Conservation (phyloP, 1,284 basidiomycete species). For the Boletus nobilissimus region DNA sequence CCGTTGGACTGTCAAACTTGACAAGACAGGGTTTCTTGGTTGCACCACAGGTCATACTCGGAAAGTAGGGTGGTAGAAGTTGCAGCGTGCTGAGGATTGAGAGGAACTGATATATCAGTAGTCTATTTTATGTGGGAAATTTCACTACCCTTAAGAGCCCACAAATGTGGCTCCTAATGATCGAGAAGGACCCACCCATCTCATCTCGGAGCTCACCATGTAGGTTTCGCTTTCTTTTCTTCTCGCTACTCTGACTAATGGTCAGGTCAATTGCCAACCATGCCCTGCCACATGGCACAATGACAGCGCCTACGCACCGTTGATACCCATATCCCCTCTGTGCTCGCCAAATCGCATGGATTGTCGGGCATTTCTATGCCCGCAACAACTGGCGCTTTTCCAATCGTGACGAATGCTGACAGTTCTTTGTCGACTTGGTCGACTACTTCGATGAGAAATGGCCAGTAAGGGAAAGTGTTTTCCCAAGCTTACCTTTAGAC, state of each 20-base stretch:
- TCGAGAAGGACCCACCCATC: too few relatives aligned
- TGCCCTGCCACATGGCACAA: not conserved
- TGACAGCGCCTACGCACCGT: not conserved
- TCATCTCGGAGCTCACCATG: too few relatives aligned
- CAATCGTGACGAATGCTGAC: not conserved
- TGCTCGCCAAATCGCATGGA: not conserved
- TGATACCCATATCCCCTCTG: not conserved
- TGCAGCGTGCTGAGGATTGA: not conserved
- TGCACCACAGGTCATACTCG: not conserved
- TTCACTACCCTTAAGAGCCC: too few relatives aligned
- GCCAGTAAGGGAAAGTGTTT: not conserved
- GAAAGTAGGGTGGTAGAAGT: not conserved
- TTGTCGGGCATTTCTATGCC: not conserved
- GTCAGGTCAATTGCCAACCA: not conserved
- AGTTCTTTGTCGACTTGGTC: not conserved
- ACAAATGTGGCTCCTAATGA: too few relatives aligned
- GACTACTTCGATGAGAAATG: not conserved
- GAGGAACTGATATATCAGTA: too few relatives aligned
- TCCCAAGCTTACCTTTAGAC: not conserved
- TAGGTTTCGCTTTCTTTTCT: too few relatives aligned
- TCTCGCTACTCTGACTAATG: too few relatives aligned
- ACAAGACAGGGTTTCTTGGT: not conserved
- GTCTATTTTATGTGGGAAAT: too few relatives aligned
- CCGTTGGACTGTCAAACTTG: not conserved
- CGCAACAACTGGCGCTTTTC: not conserved